These are phyloP conservation scores for Chlorophyllum brunneum DNA, from an alignment of 768 basidiomycete species.

Conservation along the genomic window DNA sequence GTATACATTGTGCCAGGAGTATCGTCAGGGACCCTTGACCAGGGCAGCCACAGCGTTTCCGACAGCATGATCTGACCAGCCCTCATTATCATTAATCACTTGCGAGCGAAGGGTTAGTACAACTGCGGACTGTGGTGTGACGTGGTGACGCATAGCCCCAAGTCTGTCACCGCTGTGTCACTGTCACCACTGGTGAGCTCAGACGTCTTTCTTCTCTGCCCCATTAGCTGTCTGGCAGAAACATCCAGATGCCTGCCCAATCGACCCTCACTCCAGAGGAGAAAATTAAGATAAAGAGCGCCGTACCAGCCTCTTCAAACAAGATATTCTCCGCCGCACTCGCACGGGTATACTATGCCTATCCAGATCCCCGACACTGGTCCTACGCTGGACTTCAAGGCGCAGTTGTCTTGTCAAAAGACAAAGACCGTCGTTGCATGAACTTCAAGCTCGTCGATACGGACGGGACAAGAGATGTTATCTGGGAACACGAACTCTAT, in stretches of 20 bases:
- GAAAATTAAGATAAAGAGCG: constrained; percentile 69
- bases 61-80: too few relatives aligned
- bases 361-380: constrained; percentile 77
- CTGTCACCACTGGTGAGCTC: constrained; percentile 5
- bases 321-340: constrained; percentile 83
- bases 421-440: constrained; percentile 51
- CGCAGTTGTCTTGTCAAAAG: constrained; percentile 68
- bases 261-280: constrained; percentile 71
- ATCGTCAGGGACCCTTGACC: too few relatives aligned
- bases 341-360: constrained; percentile 87
- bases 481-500: constrained; percentile 94
- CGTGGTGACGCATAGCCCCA: constrained; percentile 8
- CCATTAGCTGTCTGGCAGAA: not conserved
- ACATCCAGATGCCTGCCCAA: constrained; percentile 59
- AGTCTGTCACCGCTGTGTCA: constrained; percentile 5
- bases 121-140: not conserved
- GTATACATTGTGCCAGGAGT: not conserved
- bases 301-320: constrained; percentile 50
- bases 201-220: constrained; percentile 12
- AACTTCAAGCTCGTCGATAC: constrained; percentile 83
- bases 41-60: too few relatives aligned
- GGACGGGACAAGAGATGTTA: constrained; percentile 75
- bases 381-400: constrained; percentile 86
- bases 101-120: too few relatives aligned
- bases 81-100: too few relatives aligned